These are phyloP conservation scores for Aspergillus tubingensis DNA, from an alignment of 2,329 filamentous ascomycete species.

Conservation along the genomic window DNA sequence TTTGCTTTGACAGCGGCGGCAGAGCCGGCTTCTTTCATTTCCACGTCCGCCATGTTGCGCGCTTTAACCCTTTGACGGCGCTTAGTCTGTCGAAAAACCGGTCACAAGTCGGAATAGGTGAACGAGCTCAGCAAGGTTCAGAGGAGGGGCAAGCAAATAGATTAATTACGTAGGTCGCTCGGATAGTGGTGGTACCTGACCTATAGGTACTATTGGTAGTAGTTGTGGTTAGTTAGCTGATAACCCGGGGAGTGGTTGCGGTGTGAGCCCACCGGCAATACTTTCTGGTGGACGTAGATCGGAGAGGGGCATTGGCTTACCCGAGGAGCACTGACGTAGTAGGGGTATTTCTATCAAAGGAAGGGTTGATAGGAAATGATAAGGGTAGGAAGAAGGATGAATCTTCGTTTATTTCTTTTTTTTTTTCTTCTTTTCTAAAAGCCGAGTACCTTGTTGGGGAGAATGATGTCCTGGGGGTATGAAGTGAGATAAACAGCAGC, in stretches of 20 bases:
- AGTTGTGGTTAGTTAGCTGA: slow-evolving; percentile 20
- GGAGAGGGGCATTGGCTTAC: not conserved
- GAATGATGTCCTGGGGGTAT: no score
- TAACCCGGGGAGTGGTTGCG: slow-evolving; percentile 19
- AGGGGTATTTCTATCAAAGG: not conserved
- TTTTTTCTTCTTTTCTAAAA: not conserved
- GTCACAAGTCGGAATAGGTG: not conserved
- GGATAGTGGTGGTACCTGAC: not conserved
- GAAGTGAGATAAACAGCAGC: no score
- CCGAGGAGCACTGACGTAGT: not conserved
- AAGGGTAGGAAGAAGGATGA: not conserved
- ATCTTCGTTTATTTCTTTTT: no score
- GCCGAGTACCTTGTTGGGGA: not conserved
- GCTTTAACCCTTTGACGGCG: not conserved
- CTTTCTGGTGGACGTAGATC: not conserved
- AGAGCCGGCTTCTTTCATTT: slow-evolving; percentile 85
- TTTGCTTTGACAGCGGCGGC: slow-evolving; percentile 55
- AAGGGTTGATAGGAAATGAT: not conserved
- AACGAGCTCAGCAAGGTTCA: not conserved
- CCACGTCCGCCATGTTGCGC: slow-evolving; percentile 82
- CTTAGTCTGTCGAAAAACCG: not conserved
- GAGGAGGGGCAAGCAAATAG: slow-evolving; percentile 15
- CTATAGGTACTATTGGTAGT: not conserved
- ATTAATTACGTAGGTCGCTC: slow-evolving; percentile 22
- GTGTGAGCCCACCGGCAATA: slow-evolving; percentile 10